Base-by-base conservation (phyloP, 805 yeast genomes). In the Starmera dryadoides region DNA sequence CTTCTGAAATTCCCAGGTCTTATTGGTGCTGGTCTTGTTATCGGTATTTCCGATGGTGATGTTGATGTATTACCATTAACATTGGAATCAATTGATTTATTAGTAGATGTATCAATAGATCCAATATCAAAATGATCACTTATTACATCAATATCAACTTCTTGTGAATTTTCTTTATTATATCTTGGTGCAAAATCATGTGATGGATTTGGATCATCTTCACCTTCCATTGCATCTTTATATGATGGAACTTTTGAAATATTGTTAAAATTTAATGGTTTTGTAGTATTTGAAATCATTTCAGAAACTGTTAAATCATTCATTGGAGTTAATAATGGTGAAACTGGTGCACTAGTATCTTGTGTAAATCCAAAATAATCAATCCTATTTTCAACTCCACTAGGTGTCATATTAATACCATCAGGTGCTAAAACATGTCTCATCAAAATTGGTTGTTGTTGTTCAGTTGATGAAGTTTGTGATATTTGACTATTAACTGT, bases 221-320 rank as follows among this genome's bases (percentile, higher is more conserved):
- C 75, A 4, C 67, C 55, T 46, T 73, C 72, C 46, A 86, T 56
- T 0, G 95, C 94, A 31, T 86, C 79, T 5, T 66, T 69, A 58
- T 87, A 87, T 0, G 89, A 73, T 0, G 96, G 96, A 9, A 86
- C 93, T 30, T 74, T 63, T 6, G 81, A 76, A 38, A 83, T 48
- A 3, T 64, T 52, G 6, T 56, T 56, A 14, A 62, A 47, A 30
- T 68, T 65, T 46, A 60, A 46, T 9, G 43, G 49, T 11, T 42
- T 21, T 21, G 23, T 6, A 21, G 8, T 21, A 6, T 9, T 45
- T 14, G 23, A 6, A 34, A n/a, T 34, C 38, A 36, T 41, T 30
- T 36, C 42, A 18, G 31, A 30, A 21, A 21, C 23, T 6, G 6
- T 31, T 1, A 32, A 31, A 9, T 16, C 37, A 3, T 23, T 9